A percentile compares a stretch with the other conserved stretches of the same genome.
phyloP scores from a whole-genome alignment of 176 grass and related monocot species.

The Oropetium thomaeum region DNA sequence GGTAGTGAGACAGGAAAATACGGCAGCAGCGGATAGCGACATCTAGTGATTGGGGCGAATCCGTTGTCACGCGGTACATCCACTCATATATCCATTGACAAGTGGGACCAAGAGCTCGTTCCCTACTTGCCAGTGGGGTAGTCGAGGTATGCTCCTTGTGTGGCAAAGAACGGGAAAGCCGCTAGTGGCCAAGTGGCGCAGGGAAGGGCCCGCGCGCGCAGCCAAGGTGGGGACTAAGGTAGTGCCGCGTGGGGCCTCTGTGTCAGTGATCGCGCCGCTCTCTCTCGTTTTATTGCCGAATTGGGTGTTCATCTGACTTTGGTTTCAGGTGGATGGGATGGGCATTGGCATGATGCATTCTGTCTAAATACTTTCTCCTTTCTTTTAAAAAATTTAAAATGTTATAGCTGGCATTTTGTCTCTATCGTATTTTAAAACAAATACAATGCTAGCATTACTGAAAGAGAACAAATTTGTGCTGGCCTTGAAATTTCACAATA shows the following conservation, averaged over 20 bases:
- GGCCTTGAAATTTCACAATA: no score
- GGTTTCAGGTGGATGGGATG: not conserved
- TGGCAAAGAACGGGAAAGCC: not conserved
- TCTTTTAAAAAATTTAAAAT: no score
- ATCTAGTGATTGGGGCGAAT: constrained; percentile 22
- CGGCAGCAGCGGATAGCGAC: constrained; percentile 24
- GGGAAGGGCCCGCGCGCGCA: not conserved
- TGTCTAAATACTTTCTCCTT: not conserved
- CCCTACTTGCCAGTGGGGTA: not conserved
- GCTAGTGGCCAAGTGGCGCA: not conserved
- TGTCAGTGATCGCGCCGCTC: not conserved
- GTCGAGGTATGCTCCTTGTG: not conserved
- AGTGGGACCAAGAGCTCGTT: accelerated
- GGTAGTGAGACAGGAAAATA: not conserved
- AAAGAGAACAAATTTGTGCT: not conserved
- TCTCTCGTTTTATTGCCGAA: constrained; percentile 6
- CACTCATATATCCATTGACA: accelerated
- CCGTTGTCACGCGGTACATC: not conserved
- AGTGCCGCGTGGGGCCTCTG: not conserved
- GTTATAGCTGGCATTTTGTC: not conserved
- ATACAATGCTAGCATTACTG: no score
- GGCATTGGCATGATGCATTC: not conserved
- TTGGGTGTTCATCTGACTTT: not conserved
- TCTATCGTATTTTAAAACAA: no score
- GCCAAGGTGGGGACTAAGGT: not conserved